Evolutionary conservation across 164 flowering plant species (phyloP), one percentile per base, ranked within the genome.

Genomic region (Euptelea pleiosperma): DNA sequence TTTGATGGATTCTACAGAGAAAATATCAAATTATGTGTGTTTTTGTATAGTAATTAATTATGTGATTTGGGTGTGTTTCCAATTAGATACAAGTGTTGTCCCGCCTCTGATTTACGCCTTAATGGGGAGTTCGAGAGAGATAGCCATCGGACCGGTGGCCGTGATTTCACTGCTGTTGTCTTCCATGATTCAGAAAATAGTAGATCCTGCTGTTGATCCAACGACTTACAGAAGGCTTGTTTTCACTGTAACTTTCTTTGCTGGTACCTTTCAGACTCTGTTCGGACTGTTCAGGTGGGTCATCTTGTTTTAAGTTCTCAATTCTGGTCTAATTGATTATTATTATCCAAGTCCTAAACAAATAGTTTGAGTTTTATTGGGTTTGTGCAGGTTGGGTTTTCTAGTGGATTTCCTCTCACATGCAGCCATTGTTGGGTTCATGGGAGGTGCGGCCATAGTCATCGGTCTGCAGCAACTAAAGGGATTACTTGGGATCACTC

Each of bases 401-500:
- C 81, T 87, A 19, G 84, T 91, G 47, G 87, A 91, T 70, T 83
- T 86, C 64, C 81, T 91, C 16, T 91, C 97, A 31, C 97, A 91
- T 74, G 95, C 97, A 71, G 89, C 87, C 14, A 70, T 84, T 55
- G 96, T 91, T 52, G 97, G 93, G 50, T 91, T 91, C 77, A 87
- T 86, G 93, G 97, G 77, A 0, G 97, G 97, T 14, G 97, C 97
- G 45, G 97, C 97, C 62, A 84, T 91, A 36, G 70, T 86, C 8
- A 91, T 90, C 43, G 95, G 90, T 10, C 86, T 87, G 31, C 97
- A 87, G 56, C 97, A 91, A 41, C 74, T 91, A 4, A 91, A 84
- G 61, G 93, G 93, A 10, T 68, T 87, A 21, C 75, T 91, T 25
- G 97, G 89, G 6, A 72, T 87, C 50, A 58, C 36, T 33, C 81